Percentiles rank a stretch among this genome's conserved stretches.
phyloP scores from a whole-genome alignment of 73 alveolate genomes.

The Stentor coeruleus region DNA sequence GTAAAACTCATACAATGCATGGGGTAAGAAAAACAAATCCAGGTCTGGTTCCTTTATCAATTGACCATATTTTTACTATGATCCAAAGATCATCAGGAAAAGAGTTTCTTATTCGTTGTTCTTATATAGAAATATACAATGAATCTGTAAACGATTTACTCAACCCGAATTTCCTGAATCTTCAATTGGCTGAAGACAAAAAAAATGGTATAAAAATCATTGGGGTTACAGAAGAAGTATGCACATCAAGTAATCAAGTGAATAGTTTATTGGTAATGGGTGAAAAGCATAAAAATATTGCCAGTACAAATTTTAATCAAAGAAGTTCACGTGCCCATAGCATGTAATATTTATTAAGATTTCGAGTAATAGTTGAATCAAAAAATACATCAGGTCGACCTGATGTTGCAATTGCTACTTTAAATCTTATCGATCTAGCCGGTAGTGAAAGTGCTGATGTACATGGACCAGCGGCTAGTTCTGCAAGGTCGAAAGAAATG shows the following conservation, averaged over 20 bases:
- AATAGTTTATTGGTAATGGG: conserved; percentile 90
- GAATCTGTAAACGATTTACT: conserved; percentile 94
- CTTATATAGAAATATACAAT: conserved; percentile 95
- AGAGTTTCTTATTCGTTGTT: conserved; percentile 54
- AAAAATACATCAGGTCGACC: background rate
- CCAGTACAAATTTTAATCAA: conserved; percentile 87
- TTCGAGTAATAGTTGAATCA: conserved; percentile 56
- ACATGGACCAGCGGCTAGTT: conserved; percentile 78
- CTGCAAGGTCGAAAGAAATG: conserved; percentile 85
- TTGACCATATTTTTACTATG: conserved; percentile 90
- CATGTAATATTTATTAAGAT: no score
- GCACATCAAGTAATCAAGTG: conserved; percentile 79
- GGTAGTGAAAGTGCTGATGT: conserved; percentile 92
- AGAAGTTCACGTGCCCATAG: conserved; percentile 88
- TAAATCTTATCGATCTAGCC: conserved; percentile 95
- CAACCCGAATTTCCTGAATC: conserved; percentile 70
- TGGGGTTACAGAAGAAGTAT: conserved; percentile 84
- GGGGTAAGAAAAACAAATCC: conserved; percentile 92
- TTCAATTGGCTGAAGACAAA: conserved; percentile 83
- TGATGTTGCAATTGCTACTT: conserved; percentile 45
- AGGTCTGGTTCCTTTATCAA: conserved; percentile 97
- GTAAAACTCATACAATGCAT: no score
- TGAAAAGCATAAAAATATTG: conserved; percentile 78
- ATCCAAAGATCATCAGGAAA: conserved; percentile 43
- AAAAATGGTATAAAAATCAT: conserved; percentile 85